These are phyloP conservation scores for Aureobasidium sp. DNA, from an alignment of 2,329 filamentous ascomycete species.

Conservation along the genomic window DNA sequence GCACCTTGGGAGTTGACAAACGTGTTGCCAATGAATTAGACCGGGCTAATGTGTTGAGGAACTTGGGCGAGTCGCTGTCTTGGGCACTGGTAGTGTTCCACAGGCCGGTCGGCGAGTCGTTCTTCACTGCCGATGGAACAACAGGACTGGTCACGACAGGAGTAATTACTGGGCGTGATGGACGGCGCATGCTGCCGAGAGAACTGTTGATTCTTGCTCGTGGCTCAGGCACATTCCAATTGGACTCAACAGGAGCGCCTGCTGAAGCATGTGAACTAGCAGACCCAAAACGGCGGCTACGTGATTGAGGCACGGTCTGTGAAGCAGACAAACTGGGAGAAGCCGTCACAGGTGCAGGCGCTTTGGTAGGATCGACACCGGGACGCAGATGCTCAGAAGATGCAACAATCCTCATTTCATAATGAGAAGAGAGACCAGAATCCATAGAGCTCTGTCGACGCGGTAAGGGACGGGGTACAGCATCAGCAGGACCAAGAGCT, in stretches of 20 bases:
- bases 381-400: slow-evolving; percentile 64
- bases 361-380: slow-evolving; percentile 33
- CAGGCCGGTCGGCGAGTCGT: not conserved
- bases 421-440: slow-evolving; percentile 46
- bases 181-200: slow-evolving; percentile 32
- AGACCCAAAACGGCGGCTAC: slow-evolving; percentile 20
- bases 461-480: slow-evolving; percentile 18
- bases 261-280: slow-evolving; percentile 18
- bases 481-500: not conserved
- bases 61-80: not conserved
- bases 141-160: slow-evolving; percentile 15
- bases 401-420: slow-evolving; percentile 66
- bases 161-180: slow-evolving; percentile 19
- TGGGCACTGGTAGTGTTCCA: not conserved
- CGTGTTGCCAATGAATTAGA: not conserved
- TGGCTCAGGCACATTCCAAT: slow-evolving; percentile 23
- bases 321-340: slow-evolving; percentile 25
- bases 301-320: slow-evolving; percentile 21
- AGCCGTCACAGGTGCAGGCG: slow-evolving; percentile 15
- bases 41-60: not conserved
- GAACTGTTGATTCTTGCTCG: slow-evolving; percentile 27
- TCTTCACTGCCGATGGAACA: not conserved
- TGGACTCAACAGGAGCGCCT: slow-evolving; percentile 15
- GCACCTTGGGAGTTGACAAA: not conserved
- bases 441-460: slow-evolving; percentile 34